These are phyloP conservation scores for Globisporangium cystogenes DNA, from an alignment of 352 stramenopile genomes.

Conservation along the genomic window DNA sequence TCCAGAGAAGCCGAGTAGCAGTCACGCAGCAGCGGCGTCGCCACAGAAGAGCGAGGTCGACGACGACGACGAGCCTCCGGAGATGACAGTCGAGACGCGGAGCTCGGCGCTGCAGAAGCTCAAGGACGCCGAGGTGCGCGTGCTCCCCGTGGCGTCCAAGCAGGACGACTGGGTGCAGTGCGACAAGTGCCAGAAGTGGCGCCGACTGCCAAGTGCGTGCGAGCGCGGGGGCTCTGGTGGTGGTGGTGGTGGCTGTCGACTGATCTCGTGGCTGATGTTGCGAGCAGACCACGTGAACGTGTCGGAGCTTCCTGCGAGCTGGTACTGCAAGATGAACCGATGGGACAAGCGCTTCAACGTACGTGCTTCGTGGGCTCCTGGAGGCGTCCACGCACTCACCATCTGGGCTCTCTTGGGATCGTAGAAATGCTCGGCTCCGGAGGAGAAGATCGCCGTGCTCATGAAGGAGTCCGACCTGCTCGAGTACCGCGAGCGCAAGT, in stretches of 20 bases:
- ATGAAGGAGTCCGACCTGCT: conserved; percentile 64
- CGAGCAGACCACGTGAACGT: conserved; percentile 72
- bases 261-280: not conserved
- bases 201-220: conserved; percentile 64
- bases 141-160: conserved; percentile 52
- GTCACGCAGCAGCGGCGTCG: conserved; percentile 1
- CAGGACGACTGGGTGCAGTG: conserved; percentile 86
- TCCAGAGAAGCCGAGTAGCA: conserved; percentile 11
- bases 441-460: conserved; percentile 62
- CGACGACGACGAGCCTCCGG: conserved; percentile 11
- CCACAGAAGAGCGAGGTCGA: conserved; percentile 8
- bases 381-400: too few species aligned
- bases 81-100: conserved; percentile 48
- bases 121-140: conserved; percentile 36
- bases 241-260: not conserved
- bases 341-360: conserved; percentile 81
- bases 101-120: conserved; percentile 45
- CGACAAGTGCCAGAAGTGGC: conserved; percentile 84
- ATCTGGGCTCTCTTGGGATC: not conserved
- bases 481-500: conserved; percentile 61
- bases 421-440: conserved; percentile 68
- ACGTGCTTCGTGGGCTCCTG: conserved; percentile 6
- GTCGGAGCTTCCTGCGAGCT: conserved; percentile 58
- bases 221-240: not conserved
- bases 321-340: conserved; percentile 87